Evolutionary conservation across 1,284 basidiomycete species (phyloP), one percentile per base, ranked within the genome.

Genomic region (Erythrobasidium hasegawianum): DNA sequence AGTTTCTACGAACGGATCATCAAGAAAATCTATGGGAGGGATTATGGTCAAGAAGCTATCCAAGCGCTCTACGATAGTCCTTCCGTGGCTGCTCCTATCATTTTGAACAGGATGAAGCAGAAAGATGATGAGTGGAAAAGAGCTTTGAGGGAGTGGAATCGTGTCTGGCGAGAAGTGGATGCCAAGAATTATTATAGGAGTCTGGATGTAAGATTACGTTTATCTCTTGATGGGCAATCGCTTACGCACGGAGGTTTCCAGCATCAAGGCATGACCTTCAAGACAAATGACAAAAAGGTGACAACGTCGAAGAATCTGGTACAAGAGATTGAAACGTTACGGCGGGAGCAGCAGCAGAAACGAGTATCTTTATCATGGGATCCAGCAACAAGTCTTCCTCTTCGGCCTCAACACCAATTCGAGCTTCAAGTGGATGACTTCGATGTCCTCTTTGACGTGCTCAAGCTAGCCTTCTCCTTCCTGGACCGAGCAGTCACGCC

Each of bases 121-220:
- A 97, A 96, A 79, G 90, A 97, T 77, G 93, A 97, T 71, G 96
- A 99, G 76, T 98, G 96, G 96, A 87, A 91, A 77, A 83, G 89
- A 39, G 87, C 89, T 26, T 90, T 96, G 78, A 84, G 94, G 59
- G 95, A 97, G 78, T 98, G 93, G 92, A 92, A 89, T 79, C 86
- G 89, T 69, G 93, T 94, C 22, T 98, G 96, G 96, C 84, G 93
- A 64, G 95, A 97, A 77, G 89, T 96, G 53, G 95, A 97, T 75
- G 87, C 87, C 62, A 89, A 91, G 78, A 96, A 96, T 80, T 95
- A 95, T 77, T 94, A 93, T 84, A 95, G 95, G 80, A 88, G 88
- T 49, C 84, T 97, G 61, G 95, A 97, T 77, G 43, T 47, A 47
- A 47, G 43, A 33, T 47, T 89, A 93, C n/a, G n/a, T n/a, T n/a